Percentiles rank a stretch among this genome's conserved stretches.
Conservation (phyloP, 257 asterid species). For the Nicotiana paniculata region DNA sequence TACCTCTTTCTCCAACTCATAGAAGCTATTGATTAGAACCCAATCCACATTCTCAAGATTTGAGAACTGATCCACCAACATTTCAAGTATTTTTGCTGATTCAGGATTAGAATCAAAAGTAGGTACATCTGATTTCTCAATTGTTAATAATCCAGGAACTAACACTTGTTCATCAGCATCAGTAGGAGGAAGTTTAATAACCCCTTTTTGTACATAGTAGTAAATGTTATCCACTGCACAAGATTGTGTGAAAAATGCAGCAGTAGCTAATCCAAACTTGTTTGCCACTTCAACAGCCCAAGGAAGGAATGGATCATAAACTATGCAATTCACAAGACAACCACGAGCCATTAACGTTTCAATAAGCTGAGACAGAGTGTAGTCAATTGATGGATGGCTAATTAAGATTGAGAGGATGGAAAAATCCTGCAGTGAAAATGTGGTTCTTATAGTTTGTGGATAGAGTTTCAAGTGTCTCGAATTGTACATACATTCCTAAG, state of each 20-base stretch:
- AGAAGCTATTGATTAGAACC: slow-evolving; percentile 25
- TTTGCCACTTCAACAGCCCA: slow-evolving; percentile 15
- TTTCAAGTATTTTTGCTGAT: not conserved
- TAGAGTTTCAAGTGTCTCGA: not conserved
- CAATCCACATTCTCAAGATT: slow-evolving; percentile 27
- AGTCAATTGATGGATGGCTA: not conserved
- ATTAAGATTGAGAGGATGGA: not conserved
- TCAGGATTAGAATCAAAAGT: not conserved
- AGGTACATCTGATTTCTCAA: not conserved
- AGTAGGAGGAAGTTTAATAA: not conserved
- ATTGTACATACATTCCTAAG: not conserved
- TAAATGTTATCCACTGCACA: slow-evolving; percentile 14
- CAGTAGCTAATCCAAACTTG: not conserved
- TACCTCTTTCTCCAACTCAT: not conserved
- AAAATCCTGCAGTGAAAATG: not conserved
- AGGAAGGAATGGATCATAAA: slow-evolving; percentile 14
- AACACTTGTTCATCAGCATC: not conserved
- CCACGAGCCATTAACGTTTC: not conserved
- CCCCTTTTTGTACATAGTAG: slow-evolving; percentile 10
- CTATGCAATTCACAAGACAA: slow-evolving; percentile 6
- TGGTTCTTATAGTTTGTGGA: not conserved
- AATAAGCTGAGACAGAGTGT: slow-evolving; percentile 7
- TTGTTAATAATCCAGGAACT: not conserved
- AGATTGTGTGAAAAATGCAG: not conserved
- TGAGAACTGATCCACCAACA: slow-evolving; percentile 17